These are phyloP conservation scores for Fusarium hainanense DNA, from an alignment of 2,329 filamentous ascomycete species.

Conservation along the genomic window DNA sequence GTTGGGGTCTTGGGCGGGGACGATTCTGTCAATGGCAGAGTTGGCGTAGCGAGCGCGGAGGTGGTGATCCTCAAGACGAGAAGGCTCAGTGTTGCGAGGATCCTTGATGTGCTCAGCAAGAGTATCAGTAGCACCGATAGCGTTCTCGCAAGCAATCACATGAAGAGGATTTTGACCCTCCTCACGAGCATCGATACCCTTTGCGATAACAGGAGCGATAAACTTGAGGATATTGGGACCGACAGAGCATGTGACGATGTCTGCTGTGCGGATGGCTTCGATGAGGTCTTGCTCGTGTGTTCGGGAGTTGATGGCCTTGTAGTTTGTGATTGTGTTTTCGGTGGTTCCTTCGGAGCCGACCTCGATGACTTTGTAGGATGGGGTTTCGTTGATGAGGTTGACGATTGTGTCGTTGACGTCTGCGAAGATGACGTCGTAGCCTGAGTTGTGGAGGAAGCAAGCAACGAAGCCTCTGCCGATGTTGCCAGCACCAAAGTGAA, in stretches of 20 bases:
- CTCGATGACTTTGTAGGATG: conserved; percentile 91
- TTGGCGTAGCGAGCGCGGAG: conserved; percentile 91
- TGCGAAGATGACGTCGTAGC: conserved; percentile 95
- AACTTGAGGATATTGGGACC: conserved; percentile 96
- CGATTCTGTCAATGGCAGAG: conserved; percentile 97
- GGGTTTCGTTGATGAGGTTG: conserved; percentile 77
- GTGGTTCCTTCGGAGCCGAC: conserved; percentile 86
- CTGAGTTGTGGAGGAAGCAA: conserved; percentile 93
- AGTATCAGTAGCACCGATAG: conserved; percentile 92
- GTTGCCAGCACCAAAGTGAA: conserved; percentile 89
- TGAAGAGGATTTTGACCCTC: conserved; percentile 60
- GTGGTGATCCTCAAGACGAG: conserved; percentile 74
- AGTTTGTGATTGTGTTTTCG: conserved; percentile 89
- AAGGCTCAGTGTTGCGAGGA: conserved; percentile 74
- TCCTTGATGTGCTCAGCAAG: conserved; percentile 84
- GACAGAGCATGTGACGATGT: conserved; percentile 95
- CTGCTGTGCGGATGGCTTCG: conserved; percentile 85
- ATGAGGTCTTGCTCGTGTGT: conserved; percentile 83
- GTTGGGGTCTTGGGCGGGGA: conserved; percentile 85
- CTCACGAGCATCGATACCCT: conserved; percentile 75
- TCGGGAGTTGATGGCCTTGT: conserved; percentile 96
- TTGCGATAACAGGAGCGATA: conserved; percentile 94
- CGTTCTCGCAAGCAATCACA: conserved; percentile 98
- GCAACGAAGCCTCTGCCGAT: conserved; percentile 89
- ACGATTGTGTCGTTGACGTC: conserved; percentile 91